These are phyloP conservation scores for Alternaria atra DNA, from an alignment of 2,329 filamentous ascomycete genomes.

Conservation along the genomic window DNA sequence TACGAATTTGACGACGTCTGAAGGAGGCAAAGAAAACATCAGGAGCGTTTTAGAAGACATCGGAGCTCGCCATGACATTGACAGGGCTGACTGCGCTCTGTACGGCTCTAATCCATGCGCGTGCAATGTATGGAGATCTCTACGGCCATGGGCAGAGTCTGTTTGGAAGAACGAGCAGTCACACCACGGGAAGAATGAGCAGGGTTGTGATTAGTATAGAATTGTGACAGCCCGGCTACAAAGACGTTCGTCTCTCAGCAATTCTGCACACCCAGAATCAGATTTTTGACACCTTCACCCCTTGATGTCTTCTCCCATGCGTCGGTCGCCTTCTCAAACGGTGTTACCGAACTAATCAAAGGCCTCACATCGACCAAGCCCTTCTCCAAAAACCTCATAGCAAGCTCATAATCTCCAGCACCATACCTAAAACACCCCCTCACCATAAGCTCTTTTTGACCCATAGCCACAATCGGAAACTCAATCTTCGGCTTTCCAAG, in stretches of 20 bases:
- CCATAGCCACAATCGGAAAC: constrained; percentile 91
- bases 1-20: neutral
- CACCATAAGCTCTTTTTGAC: constrained; percentile 77
- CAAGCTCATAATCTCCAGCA: constrained; percentile 45
- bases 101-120: neutral
- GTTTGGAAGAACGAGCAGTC: neutral
- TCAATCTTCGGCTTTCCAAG: constrained; percentile 92
- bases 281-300: constrained; percentile 47
- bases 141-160: neutral
- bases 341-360: constrained; percentile 41
- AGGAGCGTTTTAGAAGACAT: neutral
- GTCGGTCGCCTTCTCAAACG: constrained; percentile 40
- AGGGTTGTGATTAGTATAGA: neutral
- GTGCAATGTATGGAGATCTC: neutral
- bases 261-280: constrained; percentile 41
- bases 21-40: neutral
- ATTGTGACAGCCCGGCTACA: neutral
- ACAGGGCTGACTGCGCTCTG: neutral
- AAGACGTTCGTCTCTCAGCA: neutral
- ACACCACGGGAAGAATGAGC: neutral
- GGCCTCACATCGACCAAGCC: constrained; percentile 35
- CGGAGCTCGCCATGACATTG: neutral
- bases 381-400: constrained; percentile 35
- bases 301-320: constrained; percentile 46
- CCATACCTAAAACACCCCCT: constrained; percentile 46